A percentile compares a stretch with the other conserved stretches of the same genome.
These are phyloP conservation scores for Laetiporus sulphureus DNA, from an alignment of 1,284 basidiomycete species.

Conservation along the genomic window DNA sequence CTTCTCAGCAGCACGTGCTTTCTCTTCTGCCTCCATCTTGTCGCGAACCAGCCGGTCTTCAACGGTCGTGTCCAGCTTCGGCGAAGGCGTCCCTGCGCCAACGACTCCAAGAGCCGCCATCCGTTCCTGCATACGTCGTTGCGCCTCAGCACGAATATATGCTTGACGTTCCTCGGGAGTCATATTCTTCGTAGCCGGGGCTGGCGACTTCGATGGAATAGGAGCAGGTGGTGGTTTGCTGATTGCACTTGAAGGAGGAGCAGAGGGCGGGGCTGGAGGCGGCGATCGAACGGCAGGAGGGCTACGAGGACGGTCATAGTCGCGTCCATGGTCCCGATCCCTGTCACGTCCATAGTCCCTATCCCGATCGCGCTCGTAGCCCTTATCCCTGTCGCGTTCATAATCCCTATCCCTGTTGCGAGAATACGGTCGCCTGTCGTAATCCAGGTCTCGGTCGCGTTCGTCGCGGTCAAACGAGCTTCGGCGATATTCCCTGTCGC, in stretches of 20 bases:
- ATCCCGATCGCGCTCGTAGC: conserved; percentile 28
- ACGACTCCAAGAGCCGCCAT: conserved; percentile 83
- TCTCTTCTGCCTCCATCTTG: conserved; percentile 82
- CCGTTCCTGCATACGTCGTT: conserved; percentile 80
- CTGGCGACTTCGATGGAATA: conserved; percentile 44
- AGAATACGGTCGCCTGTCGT: conserved; percentile 17
- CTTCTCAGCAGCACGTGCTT: conserved; percentile 64
- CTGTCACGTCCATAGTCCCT: conserved; percentile 29
- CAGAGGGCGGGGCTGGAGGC: conserved; percentile 42
- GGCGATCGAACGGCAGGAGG: conserved; percentile 44
- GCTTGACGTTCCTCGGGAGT: conserved; percentile 81
- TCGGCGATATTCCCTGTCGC: conserved; percentile 32
- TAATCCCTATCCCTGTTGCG: conserved; percentile 30
- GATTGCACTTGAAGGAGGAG: conserved; percentile 32
- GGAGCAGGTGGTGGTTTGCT: conserved; percentile 42
- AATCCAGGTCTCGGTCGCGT: conserved; percentile 28
- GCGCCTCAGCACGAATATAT: conserved; percentile 78
- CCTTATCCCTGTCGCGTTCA: conserved; percentile 27
- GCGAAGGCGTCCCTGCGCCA: conserved; percentile 39
- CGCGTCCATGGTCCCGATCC: conserved; percentile 24
- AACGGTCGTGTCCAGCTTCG: conserved; percentile 66
- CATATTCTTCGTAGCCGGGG: conserved; percentile 65
- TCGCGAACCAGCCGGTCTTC: conserved; percentile 81
- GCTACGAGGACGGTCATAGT: conserved; percentile 41
- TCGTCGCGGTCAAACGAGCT: conserved; percentile 33